These are phyloP conservation scores for Volvox carteri DNA, from an alignment of 163 green algal genomes.

Conservation along the genomic window DNA sequence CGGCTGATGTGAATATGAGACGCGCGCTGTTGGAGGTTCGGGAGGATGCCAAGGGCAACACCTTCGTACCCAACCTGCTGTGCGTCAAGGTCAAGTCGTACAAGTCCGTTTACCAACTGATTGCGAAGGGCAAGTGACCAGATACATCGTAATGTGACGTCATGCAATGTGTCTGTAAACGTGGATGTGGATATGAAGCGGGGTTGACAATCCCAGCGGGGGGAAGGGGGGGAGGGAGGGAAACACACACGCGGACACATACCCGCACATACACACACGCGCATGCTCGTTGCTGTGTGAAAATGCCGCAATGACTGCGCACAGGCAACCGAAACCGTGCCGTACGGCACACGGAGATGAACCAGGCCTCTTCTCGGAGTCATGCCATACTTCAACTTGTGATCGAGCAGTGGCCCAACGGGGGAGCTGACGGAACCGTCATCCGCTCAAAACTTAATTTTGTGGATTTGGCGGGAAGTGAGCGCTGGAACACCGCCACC, in stretches of 20 bases:
- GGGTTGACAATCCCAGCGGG: no score
- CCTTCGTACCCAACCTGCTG: conserved; percentile 72
- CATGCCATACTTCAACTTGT: conserved; percentile 81
- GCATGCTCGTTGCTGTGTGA: neutral
- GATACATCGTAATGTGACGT: no score
- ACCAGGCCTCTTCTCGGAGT: conserved; percentile 73
- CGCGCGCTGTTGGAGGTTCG: conserved; percentile 76
- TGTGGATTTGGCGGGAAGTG: conserved; percentile 75
- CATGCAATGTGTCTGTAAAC: no score
- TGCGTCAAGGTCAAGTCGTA: conserved; percentile 68
- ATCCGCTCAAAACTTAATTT: conserved; percentile 80
- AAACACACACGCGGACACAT: neutral
- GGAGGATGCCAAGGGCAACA: conserved; percentile 67
- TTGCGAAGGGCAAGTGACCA: conserved; percentile 48
- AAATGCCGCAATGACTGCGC: neutral
- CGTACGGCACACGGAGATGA: conserved; percentile 80
- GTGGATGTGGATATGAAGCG: no score
- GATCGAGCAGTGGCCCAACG: conserved; percentile 64
- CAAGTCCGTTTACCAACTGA: conserved; percentile 58
- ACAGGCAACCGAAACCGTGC: conserved; percentile 68
- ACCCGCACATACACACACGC: no score
- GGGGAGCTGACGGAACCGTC: conserved; percentile 55
- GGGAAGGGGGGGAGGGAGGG: neutral
- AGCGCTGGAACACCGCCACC: conserved; percentile 62
- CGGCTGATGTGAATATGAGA: conserved; percentile 62